Conservation (phyloP, 139 green algal species). For the Nannochloris sp. region DNA sequence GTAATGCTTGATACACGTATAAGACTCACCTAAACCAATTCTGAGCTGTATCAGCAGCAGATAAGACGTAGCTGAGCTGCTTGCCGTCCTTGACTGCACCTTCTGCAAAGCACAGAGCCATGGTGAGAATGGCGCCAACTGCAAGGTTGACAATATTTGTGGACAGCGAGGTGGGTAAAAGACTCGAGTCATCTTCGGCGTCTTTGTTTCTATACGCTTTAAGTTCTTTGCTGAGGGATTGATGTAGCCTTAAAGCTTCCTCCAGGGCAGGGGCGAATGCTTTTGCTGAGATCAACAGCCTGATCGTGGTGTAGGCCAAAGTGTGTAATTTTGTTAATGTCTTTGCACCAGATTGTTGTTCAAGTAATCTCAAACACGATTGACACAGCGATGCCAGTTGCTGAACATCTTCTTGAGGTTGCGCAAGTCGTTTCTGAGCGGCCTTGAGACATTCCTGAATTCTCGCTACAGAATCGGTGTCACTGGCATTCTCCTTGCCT, state of each 20-base stretch:
- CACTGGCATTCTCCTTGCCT: conserved; percentile 4
- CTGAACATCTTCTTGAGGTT: background rate
- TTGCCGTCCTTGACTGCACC: background rate
- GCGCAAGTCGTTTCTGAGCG: background rate
- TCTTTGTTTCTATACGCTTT: background rate
- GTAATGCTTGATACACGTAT: background rate
- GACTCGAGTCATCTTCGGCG: background rate
- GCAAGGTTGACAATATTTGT: conserved; percentile 9
- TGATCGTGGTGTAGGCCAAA: conserved; percentile 11
- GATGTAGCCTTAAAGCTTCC: conserved; percentile 1
- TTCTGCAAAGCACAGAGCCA: conserved; percentile 23
- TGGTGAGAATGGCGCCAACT: conserved; percentile 10
- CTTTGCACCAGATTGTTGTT: background rate
- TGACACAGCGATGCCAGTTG: background rate
- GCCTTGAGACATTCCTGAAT: conserved; percentile 5
- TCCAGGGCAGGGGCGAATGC: background rate
- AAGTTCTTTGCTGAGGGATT: background rate
- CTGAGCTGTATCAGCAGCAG: background rate
- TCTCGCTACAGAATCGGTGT: background rate
- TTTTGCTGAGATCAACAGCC: conserved; percentile 6
- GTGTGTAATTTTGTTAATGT: background rate
- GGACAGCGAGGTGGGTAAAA: too few relatives aligned
- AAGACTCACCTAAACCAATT: conserved; percentile 11
- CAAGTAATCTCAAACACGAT: conserved; percentile 1
- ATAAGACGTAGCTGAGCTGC: background rate